phyloP scores from a whole-genome alignment of 2,329 filamentous ascomycete genomes.

The Grosmannia serpens region DNA sequence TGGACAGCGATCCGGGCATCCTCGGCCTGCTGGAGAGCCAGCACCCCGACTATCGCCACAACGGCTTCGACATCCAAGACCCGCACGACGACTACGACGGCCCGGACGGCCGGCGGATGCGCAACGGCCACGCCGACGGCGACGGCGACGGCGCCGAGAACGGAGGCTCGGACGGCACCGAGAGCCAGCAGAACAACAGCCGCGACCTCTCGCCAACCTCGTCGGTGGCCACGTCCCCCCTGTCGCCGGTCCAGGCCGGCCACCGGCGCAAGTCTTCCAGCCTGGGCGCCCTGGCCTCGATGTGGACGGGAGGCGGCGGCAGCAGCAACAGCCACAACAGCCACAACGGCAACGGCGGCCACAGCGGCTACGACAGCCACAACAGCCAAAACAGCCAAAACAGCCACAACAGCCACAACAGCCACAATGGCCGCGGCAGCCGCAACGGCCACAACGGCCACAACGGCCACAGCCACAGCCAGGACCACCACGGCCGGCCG shows the following conservation, averaged over 20 bases:
- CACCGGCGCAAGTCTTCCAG: conserved; percentile 23
- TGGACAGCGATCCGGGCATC: conserved; percentile 86
- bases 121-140: conserved; percentile 6
- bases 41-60: conserved; percentile 10
- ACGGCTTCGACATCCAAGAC: neutral
- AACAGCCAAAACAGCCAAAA: too few species aligned
- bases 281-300: conserved; percentile 28
- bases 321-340: neutral
- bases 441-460: neutral
- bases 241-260: conserved; percentile 24
- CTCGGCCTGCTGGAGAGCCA: conserved; percentile 54
- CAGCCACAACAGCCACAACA: neutral
- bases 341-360: neutral
- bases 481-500: conserved; percentile 19
- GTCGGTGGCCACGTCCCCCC: neutral
- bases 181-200: neutral
- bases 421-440: neutral
- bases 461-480: neutral
- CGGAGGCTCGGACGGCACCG: neutral
- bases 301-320: conserved; percentile 39
- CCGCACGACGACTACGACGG: neutral
- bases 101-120: neutral
- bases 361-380: neutral
- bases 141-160: neutral
- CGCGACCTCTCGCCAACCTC: neutral